These are phyloP conservation scores for Santalum album DNA, from an alignment of 164 flowering plant species.

Conservation along the genomic window DNA sequence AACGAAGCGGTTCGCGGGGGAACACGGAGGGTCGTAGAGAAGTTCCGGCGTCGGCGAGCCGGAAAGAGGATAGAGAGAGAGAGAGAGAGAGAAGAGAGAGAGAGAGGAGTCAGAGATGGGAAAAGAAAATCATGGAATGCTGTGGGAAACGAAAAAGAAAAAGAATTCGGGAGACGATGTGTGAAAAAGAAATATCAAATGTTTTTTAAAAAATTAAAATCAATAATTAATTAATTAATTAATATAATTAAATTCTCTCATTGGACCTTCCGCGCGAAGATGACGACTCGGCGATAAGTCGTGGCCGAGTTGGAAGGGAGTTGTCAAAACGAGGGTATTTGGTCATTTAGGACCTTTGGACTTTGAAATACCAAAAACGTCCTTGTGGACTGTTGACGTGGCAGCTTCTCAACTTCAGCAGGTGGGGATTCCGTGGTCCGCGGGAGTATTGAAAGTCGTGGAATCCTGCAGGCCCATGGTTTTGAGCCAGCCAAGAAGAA, in stretches of 20 bases:
- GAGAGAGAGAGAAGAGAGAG: conserved; percentile 4
- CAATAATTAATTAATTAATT: neutral
- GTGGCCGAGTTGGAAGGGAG: neutral
- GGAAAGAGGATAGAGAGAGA: conserved; percentile 9
- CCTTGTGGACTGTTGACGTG: neutral
- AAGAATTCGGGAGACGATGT: conserved; percentile 10
- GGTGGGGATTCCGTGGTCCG: neutral
- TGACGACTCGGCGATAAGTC: neutral
- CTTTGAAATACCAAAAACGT: neutral
- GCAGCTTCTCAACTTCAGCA: neutral
- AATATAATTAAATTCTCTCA: too few species aligned
- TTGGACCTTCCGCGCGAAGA: too few species aligned
- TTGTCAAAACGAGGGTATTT: neutral
- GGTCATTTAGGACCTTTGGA: neutral
- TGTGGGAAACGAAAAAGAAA: conserved; percentile 13
- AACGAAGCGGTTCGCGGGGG: neutral
- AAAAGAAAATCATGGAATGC: conserved; percentile 22
- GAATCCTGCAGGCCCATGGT: neutral
- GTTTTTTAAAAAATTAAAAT: neutral
- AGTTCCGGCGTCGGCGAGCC: conserved; percentile 13
- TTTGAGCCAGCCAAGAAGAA: conserved; percentile 10
- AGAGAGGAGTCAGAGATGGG: conserved; percentile 29
- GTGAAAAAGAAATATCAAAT: neutral
- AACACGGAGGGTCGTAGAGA: neutral
- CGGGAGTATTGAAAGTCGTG: neutral